phyloP scores from a whole-genome alignment of 2,329 filamentous ascomycete species.

The Apiospora marii region DNA sequence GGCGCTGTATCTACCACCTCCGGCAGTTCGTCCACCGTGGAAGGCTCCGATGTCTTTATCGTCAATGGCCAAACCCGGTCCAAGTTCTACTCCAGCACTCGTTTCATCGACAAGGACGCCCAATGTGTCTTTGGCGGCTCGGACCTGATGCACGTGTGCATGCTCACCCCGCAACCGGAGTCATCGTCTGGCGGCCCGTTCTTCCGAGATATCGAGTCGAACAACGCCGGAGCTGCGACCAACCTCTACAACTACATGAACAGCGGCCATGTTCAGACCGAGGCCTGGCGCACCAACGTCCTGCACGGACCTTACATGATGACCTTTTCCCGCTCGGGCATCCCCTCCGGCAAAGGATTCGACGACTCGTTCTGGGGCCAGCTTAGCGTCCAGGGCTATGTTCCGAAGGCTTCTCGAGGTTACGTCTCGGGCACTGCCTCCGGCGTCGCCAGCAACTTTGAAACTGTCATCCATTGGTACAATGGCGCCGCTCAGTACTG shows the following conservation, averaged over 20 bases:
- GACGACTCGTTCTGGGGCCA: constrained; percentile 68
- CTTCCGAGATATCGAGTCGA: constrained; percentile 70
- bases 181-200: constrained; percentile 72
- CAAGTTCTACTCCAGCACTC: constrained; percentile 74
- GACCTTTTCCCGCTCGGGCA: constrained; percentile 64
- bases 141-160: constrained; percentile 63
- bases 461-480: constrained; percentile 71
- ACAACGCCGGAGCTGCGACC: constrained; percentile 65
- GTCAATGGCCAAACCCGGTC: constrained; percentile 69
- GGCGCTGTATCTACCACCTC: constrained; percentile 63
- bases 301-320: constrained; percentile 72
- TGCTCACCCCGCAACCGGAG: constrained; percentile 65
- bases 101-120: constrained; percentile 73
- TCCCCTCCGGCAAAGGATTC: constrained; percentile 54
- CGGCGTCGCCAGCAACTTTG: constrained; percentile 60
- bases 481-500: constrained; percentile 71
- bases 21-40: constrained; percentile 58
- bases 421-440: constrained; percentile 67
- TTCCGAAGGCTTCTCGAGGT: constrained; percentile 62
- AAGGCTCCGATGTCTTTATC: constrained; percentile 66
- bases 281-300: constrained; percentile 64
- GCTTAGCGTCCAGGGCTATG: constrained; percentile 65
- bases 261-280: constrained; percentile 69
- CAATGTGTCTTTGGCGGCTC: constrained; percentile 66
- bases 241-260: constrained; percentile 76